Evolutionary conservation across 2,329 filamentous ascomycete species (phyloP).

Genomic region (Aureobasidium leucospermi): DNA sequence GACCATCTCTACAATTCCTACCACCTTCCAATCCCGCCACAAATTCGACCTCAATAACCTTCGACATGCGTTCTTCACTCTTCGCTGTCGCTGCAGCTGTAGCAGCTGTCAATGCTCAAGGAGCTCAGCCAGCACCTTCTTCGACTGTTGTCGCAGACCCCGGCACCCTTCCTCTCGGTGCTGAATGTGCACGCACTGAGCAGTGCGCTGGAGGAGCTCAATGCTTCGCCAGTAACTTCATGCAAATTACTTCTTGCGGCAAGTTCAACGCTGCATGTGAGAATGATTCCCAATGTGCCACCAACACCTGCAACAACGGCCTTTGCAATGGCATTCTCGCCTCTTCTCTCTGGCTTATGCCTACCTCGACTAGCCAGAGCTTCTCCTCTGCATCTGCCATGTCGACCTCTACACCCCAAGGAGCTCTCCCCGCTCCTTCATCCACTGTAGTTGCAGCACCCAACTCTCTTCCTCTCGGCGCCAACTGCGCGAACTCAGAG

Average conservation of each 20-base stretch:
- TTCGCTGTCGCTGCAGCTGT: background rate
- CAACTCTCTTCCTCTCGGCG: slow-evolving; percentile 19
- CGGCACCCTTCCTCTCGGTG: slow-evolving; percentile 20
- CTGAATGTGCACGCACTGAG: slow-evolving; percentile 15
- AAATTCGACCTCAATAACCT: background rate
- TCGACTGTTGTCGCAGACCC: slow-evolving; percentile 17
- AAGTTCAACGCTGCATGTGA: slow-evolving; percentile 22
- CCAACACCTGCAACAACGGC: slow-evolving; percentile 22
- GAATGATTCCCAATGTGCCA: slow-evolving; percentile 20
- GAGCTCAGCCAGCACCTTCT: slow-evolving; percentile 2
- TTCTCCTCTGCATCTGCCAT: background rate
- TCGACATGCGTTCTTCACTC: background rate
- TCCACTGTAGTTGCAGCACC: slow-evolving; percentile 17
- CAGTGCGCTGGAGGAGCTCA: slow-evolving; percentile 19
- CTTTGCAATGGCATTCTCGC: slow-evolving; percentile 21
- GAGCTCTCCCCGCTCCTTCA: slow-evolving; percentile 2
- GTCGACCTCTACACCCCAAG: background rate
- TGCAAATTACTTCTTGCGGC: slow-evolving; percentile 18
- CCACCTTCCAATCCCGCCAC: background rate
- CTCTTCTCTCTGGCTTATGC: background rate
- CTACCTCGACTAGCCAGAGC: background rate
- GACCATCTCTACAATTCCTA: too few relatives aligned
- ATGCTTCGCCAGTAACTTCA: slow-evolving; percentile 19
- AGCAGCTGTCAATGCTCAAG: slow-evolving; percentile 1
- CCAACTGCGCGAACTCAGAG: slow-evolving; percentile 15